A percentile compares a stretch with the other conserved stretches of the same genome.
These are phyloP conservation scores for Raphanus sativus DNA, from an alignment of 345 rosid genomes.

Conservation along the genomic window DNA sequence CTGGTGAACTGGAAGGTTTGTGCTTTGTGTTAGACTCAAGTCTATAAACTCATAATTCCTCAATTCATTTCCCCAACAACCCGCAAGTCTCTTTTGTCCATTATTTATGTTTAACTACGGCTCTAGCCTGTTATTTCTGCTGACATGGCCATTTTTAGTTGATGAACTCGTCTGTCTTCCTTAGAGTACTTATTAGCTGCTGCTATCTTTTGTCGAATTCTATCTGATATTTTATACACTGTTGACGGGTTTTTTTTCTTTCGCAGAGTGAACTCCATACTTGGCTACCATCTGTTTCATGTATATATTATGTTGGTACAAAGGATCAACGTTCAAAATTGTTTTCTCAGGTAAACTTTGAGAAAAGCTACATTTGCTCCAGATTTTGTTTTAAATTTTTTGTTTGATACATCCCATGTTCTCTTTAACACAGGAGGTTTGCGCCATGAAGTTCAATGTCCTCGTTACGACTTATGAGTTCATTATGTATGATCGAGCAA, in stretches of 20 bases:
- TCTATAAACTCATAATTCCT: neutral
- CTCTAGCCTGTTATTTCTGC: conserved; percentile 19
- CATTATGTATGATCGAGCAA: conserved; percentile 97
- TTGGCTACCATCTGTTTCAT: conserved; percentile 96
- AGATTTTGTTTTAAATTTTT: conserved; percentile 19
- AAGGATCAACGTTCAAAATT: conserved; percentile 94
- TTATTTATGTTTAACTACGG: conserved; percentile 1
- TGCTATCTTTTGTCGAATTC: conserved; percentile 10
- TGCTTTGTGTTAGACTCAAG: conserved; percentile 20
- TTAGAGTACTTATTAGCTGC: neutral
- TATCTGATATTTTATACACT: neutral
- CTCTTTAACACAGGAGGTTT: conserved; percentile 70
- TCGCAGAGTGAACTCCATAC: conserved; percentile 91
- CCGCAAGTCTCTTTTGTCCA: conserved; percentile 2
- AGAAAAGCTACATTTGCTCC: conserved; percentile 17
- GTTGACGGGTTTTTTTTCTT: conserved; percentile 1
- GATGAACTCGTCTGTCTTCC: conserved; percentile 17
- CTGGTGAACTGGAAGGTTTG: conserved; percentile 99
- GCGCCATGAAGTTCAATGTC: conserved; percentile 94
- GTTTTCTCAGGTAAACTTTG: conserved; percentile 79
- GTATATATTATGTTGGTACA: conserved; percentile 91
- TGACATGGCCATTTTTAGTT: conserved; percentile 23
- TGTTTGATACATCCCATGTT: conserved; percentile 25
- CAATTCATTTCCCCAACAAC: neutral
- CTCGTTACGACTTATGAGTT: conserved; percentile 98